phyloP scores from a whole-genome alignment of 257 asterid genomes.

The Asclepias syriaca region DNA sequence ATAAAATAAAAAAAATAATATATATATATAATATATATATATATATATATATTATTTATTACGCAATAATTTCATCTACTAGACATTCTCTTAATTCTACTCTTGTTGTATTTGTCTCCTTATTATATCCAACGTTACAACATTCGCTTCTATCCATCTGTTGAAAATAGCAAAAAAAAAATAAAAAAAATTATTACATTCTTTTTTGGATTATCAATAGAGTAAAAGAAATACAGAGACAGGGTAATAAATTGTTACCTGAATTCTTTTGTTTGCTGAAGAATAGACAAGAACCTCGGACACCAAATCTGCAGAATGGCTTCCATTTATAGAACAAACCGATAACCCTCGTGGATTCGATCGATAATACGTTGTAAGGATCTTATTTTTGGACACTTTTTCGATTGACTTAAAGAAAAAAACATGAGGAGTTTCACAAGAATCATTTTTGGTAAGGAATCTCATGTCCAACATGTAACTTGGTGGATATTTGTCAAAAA shows the following conservation, averaged over 20 bases:
- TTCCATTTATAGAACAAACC: background rate
- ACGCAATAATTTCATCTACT: constrained; percentile 14
- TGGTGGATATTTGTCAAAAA: constrained; percentile 22
- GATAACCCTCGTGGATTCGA: background rate
- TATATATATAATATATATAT: no score
- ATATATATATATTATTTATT: no score
- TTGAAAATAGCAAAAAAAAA: background rate
- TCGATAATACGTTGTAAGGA: constrained; percentile 5
- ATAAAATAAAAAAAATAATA: no score
- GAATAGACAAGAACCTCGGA: constrained; percentile 4
- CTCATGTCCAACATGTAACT: constrained; percentile 47
- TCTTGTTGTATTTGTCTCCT: background rate
- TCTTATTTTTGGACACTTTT: background rate
- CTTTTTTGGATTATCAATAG: no score
- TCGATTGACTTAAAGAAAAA: background rate
- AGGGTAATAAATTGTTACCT: background rate
- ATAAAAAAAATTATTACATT: no score
- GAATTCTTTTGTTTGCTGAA: background rate
- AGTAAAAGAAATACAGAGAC: no score
- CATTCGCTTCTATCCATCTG: constrained; percentile 33
- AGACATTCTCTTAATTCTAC: constrained; percentile 20
- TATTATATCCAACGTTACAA: constrained; percentile 15
- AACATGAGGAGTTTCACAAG: constrained; percentile 11
- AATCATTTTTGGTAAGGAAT: background rate
- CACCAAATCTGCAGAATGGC: constrained; percentile 3